Evolutionary conservation across 371 early-diverging fungal species (phyloP).

Genomic region (Rhizopus stolonifer): DNA sequence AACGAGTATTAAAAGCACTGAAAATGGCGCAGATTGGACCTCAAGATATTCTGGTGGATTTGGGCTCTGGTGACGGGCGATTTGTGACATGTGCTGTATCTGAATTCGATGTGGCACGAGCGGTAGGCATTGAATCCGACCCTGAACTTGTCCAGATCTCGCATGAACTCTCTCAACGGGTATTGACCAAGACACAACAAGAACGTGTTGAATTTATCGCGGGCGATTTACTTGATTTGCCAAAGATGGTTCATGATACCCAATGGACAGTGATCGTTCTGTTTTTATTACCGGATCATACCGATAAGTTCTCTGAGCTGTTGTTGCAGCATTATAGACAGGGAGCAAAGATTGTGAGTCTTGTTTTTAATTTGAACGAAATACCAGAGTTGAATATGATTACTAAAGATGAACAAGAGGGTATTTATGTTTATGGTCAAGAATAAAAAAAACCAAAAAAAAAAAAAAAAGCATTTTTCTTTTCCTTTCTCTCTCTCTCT

Average conservation of each 20-base stretch:
- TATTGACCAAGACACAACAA: conserved; percentile 13
- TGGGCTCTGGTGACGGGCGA: conserved; percentile 70
- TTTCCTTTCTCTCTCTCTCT: too few relatives aligned
- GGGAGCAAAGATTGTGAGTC: conserved; percentile 56
- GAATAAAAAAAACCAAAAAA: too few relatives aligned
- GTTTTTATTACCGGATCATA: conserved; percentile 61
- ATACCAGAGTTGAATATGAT: conserved; percentile 45
- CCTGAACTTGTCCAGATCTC: conserved; percentile 45
- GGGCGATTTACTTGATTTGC: conserved; percentile 48
- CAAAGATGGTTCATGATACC: conserved; percentile 32
- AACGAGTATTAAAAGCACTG: conserved; percentile 53
- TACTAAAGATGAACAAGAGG: conserved; percentile 48
- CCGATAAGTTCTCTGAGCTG: conserved; percentile 53
- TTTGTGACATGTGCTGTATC: conserved; percentile 57
- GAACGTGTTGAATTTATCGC: conserved; percentile 38
- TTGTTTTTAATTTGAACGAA: conserved; percentile 61
- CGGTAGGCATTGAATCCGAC: conserved; percentile 61
- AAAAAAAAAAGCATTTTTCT: too few relatives aligned
- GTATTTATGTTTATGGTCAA: conserved; percentile 53
- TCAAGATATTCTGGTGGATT: conserved; percentile 53
- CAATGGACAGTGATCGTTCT: conserved; percentile 54
- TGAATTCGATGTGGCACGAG: conserved; percentile 44
- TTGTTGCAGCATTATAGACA: conserved; percentile 49
- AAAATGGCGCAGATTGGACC: conserved; percentile 45
- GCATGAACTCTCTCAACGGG: conserved; percentile 34